Conservation (phyloP, 2,329 filamentous ascomycete genomes). For the Pseudovirgaria hyperparasitica region DNA sequence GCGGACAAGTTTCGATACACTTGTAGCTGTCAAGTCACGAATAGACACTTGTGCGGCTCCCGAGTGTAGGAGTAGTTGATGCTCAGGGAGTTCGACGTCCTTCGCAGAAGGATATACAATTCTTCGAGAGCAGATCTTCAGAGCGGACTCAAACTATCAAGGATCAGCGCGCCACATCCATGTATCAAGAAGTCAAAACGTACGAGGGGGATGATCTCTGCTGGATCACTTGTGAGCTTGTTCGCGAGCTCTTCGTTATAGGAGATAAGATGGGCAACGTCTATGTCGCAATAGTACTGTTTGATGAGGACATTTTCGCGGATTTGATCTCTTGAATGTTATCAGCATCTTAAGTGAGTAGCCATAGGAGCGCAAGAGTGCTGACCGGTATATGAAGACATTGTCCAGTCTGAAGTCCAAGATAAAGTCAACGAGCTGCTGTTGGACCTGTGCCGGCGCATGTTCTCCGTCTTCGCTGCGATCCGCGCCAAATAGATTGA, state of each 20-base stretch:
- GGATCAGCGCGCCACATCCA: conserved; percentile 9
- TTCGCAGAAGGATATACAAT: conserved; percentile 75
- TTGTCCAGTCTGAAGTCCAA: conserved; percentile 91
- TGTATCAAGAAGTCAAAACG: conserved; percentile 13
- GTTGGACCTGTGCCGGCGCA: conserved; percentile 43
- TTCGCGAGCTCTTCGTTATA: conserved; percentile 94
- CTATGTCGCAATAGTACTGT: conserved; percentile 91
- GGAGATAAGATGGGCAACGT: conserved; percentile 88
- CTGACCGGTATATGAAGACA: conserved; percentile 82
- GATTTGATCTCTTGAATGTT: conserved; percentile 64
- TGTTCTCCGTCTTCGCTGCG: conserved; percentile 19
- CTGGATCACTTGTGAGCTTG: conserved; percentile 75
- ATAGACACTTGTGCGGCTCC: conserved; percentile 85
- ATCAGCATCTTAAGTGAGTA: conserved; percentile 18
- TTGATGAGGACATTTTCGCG: conserved; percentile 89
- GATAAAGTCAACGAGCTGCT: conserved; percentile 77
- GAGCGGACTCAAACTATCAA: conserved; percentile 70
- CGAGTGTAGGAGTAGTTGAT: conserved; percentile 91
- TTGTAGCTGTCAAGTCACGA: conserved; percentile 81
- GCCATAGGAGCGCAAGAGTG: conserved; percentile 1
- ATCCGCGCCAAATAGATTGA: conserved; percentile 57
- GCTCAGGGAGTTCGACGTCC: conserved; percentile 62
- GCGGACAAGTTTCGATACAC: conserved; percentile 86
- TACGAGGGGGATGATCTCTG: conserved; percentile 84
- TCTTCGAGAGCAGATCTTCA: conserved; percentile 82